Percentiles rank a stretch among this genome's conserved stretches.
Conservation (phyloP, 148 eudicot species). For the Suaeda aralocaspica region DNA sequence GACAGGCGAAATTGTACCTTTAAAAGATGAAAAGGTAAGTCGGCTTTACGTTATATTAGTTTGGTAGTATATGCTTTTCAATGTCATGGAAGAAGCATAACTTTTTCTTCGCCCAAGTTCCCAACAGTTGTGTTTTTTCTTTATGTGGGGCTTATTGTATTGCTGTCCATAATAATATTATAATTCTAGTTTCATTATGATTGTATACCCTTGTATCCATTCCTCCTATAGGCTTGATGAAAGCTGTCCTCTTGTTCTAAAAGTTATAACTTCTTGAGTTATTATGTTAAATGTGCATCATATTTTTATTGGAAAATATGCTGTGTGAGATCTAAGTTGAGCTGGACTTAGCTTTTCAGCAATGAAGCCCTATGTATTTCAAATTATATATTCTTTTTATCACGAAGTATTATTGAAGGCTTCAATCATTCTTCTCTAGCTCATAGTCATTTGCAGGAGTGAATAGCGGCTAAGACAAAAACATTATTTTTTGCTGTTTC, state of each 20-base stretch:
- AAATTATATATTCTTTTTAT: background rate
- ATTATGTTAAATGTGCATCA: background rate
- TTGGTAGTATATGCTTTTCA: background rate
- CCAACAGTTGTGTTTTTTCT: background rate
- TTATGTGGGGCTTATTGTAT: background rate
- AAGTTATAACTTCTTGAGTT: background rate
- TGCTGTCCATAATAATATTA: background rate
- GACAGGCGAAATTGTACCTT: conserved; percentile 58
- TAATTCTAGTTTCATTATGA: background rate
- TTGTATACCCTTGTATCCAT: background rate
- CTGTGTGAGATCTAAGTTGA: background rate
- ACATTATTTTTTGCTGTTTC: background rate
- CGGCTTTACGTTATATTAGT: background rate
- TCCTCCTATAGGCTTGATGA: no score
- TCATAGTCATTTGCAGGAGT: background rate
- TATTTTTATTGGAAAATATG: background rate
- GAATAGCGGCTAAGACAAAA: background rate
- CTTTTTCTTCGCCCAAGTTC: no score
- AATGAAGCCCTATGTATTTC: background rate
- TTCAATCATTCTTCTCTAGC: background rate
- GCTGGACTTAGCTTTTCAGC: background rate
- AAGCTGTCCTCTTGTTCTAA: background rate
- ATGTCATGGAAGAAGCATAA: background rate
- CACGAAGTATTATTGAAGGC: background rate
- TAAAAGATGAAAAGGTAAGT: conserved; percentile 67